These are phyloP conservation scores for Blastocrithidia nonstop DNA, from an alignment of 208 protist species.

Conservation along the genomic window DNA sequence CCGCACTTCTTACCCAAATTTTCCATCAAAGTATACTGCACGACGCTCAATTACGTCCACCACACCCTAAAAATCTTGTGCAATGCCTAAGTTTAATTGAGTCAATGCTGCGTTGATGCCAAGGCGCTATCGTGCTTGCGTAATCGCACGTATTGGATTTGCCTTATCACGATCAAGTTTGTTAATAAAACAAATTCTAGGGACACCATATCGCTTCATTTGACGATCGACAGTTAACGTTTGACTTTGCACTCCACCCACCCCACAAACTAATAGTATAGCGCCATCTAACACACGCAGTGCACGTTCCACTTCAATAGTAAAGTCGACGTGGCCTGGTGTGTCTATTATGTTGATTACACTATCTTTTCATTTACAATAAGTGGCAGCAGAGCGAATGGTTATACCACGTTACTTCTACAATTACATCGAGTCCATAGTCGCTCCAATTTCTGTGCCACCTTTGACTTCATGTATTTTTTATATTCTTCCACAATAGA, in stretches of 20 bases:
- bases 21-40: slow-evolving; percentile 90
- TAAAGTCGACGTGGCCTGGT: slow-evolving; percentile 99
- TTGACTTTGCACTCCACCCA: slow-evolving; percentile 95
- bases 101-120: slow-evolving; percentile 91
- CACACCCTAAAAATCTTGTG: slow-evolving; percentile 91
- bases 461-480: slow-evolving; percentile 97
- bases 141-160: slow-evolving; percentile 67
- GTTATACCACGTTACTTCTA: slow-evolving; percentile 99
- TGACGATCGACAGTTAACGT: slow-evolving; percentile 98
- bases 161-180: slow-evolving; percentile 95
- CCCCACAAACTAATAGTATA: slow-evolving; percentile 93
- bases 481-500: slow-evolving; percentile 93
- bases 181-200: slow-evolving; percentile 97
- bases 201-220: slow-evolving; percentile 97
- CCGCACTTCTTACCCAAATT: slow-evolving; percentile 77
- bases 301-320: slow-evolving; percentile 97
- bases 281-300: slow-evolving; percentile 98
- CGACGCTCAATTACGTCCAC: slow-evolving; percentile 90
- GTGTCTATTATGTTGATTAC: slow-evolving; percentile 99
- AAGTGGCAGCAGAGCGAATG: slow-evolving; percentile 97
- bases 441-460: slow-evolving; percentile 96
- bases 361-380: slow-evolving; percentile 90
- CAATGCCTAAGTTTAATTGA: slow-evolving; percentile 95
- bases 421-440: slow-evolving; percentile 98
- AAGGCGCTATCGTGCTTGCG: slow-evolving; percentile 84